Base-by-base conservation (phyloP, 345 rosid genomes). In the Ceriops zippeliana region DNA sequence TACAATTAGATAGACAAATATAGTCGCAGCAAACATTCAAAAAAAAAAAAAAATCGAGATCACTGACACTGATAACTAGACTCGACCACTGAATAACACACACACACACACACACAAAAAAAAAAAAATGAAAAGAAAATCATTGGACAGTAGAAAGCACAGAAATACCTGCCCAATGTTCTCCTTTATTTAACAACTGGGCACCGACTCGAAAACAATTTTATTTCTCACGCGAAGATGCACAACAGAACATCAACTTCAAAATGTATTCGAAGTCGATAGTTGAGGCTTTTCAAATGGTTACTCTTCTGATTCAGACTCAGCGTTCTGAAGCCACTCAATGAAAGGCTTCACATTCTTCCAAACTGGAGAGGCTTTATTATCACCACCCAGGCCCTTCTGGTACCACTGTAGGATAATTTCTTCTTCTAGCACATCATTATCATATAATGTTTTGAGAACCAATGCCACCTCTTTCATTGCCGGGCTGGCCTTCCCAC, bases 271-370 rank as follows among this genome's bases (percentile, higher is more conserved):
- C 11, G 0, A n/a, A 52, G 22, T 52, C 0, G 56, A 52, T 0
- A 52, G 15, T 52, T 17, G 1, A 52, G 57, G 20, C 7, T 52
- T 52, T 52, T 52, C 57, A 8, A 28, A 28, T 6, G 19, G n/a
- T 86, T 73, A 87, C 57, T 83, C 89, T 66, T 89, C 98, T 0
- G 96, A 68, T 68, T 90, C 97, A 0, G 98, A 93, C 74, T 93
- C 98, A 0, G 97, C 98, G 66, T 64, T 87, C 86, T 86, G 79
- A 16, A 93, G 93, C 98, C 98, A 93, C 81, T 81, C 93, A 0
- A 85, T 78, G 58, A 93, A 85, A 21, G 98, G 97, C 78, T 85
- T 80, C 1, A 70, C 78, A 72, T 80, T 83, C 83, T 90, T 90
- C 95, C 90, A 88, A 21, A 93, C 65, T 54, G 69, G 74, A 0